Conservation (phyloP, 306 rosid species). For the Prinsepia uniflora region DNA sequence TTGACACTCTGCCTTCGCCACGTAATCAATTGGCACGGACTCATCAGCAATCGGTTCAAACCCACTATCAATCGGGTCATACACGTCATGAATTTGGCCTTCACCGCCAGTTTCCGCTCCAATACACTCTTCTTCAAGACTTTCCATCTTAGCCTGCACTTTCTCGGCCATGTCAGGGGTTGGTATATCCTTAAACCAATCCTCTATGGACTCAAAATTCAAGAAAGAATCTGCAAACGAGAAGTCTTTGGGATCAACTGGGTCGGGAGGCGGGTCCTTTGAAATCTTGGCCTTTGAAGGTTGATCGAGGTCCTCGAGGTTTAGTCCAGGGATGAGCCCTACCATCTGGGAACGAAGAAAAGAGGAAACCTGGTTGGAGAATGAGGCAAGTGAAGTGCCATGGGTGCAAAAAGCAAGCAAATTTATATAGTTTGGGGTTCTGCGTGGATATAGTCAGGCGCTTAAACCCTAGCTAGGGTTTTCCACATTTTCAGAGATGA, state of each 20-base stretch:
- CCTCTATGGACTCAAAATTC: slow-evolving; percentile 50
- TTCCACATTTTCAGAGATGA: slow-evolving; percentile 7
- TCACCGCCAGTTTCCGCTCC: background rate
- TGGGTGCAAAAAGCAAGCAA: slow-evolving; percentile 5
- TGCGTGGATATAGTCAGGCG: slow-evolving; percentile 12
- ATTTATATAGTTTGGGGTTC: slow-evolving; percentile 10
- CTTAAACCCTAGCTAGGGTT: slow-evolving; percentile 46
- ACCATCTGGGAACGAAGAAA: slow-evolving; percentile 30
- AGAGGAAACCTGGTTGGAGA: background rate
- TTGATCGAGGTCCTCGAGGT: slow-evolving; percentile 27
- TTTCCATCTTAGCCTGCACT: slow-evolving; percentile 9
- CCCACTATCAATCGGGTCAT: slow-evolving; percentile 14
- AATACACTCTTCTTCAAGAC: background rate
- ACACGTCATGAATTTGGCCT: background rate
- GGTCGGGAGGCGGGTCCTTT: slow-evolving; percentile 25
- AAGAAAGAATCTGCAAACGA: slow-evolving; percentile 59
- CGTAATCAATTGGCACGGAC: slow-evolving; percentile 13
- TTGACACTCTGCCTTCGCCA: slow-evolving; percentile 24
- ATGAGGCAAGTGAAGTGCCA: slow-evolving; percentile 13
- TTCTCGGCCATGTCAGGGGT: slow-evolving; percentile 31
- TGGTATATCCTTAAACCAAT: slow-evolving; percentile 34
- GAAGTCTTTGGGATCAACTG: slow-evolving; percentile 27
- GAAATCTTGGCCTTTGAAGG: slow-evolving; percentile 29
- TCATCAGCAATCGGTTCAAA: slow-evolving; percentile 7
- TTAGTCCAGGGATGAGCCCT: slow-evolving; percentile 19